phyloP scores from a whole-genome alignment of 495 filamentous ascomycete genomes.

The Aspergillus sclerotiicarbonarius region DNA sequence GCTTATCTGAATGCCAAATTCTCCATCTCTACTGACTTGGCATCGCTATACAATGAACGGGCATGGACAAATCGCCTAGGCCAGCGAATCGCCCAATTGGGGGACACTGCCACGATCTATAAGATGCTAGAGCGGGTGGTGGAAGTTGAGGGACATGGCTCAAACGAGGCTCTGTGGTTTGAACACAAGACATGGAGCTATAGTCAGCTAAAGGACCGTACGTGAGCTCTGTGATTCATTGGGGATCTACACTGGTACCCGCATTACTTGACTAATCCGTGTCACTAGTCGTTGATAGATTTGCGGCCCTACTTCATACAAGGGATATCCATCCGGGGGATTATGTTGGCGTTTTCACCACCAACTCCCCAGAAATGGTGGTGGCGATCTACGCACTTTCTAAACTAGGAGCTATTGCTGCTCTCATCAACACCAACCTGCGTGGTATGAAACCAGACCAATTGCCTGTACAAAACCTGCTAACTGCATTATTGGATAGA shows the following conservation, averaged over 20 bases:
- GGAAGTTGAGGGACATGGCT: slow-evolving; percentile 35
- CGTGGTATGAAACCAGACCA: slow-evolving; percentile 47
- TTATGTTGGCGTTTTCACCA: slow-evolving; percentile 47
- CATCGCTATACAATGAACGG: slow-evolving; percentile 30
- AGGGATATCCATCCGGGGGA: slow-evolving; percentile 38
- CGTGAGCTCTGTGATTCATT: slow-evolving; percentile 12
- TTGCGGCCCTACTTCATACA: slow-evolving; percentile 41
- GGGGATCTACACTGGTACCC: not conserved
- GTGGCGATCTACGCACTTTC: slow-evolving; percentile 79
- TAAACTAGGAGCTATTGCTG: slow-evolving; percentile 78
- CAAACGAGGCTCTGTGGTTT: slow-evolving; percentile 48
- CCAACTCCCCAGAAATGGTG: slow-evolving; percentile 79
- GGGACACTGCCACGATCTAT: slow-evolving; percentile 45
- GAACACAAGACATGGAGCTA: slow-evolving; percentile 52
- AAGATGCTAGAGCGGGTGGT: slow-evolving; percentile 43
- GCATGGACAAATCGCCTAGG: slow-evolving; percentile 34
- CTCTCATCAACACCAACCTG: slow-evolving; percentile 91
- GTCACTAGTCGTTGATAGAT: slow-evolving; percentile 43
- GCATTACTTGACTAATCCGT: slow-evolving; percentile 2
- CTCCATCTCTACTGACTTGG: slow-evolving; percentile 42
- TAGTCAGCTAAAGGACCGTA: slow-evolving; percentile 45
- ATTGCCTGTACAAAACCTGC: not conserved
- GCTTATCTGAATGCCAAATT: slow-evolving; percentile 53
- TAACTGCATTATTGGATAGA: slow-evolving; percentile 24
- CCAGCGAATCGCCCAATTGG: slow-evolving; percentile 39